A percentile compares a stretch with the other conserved stretches of the same genome.
Evolutionary conservation across 1,284 basidiomycete genomes (phyloP).

Genomic region (Entoloma clypeatum): DNA sequence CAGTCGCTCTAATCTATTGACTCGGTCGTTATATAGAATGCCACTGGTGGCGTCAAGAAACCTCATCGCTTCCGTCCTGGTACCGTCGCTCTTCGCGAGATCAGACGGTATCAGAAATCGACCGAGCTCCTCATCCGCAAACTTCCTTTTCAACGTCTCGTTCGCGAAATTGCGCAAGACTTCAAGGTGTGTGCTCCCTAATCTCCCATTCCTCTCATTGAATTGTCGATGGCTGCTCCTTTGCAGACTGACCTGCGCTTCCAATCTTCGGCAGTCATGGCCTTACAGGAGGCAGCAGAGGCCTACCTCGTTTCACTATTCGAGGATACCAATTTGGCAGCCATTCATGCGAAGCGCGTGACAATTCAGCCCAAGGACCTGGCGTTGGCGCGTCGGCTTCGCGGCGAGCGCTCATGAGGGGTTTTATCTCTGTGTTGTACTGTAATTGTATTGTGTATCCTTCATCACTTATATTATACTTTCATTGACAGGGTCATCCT

Average conservation of each 20-base stretch:
- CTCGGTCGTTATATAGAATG: constrained; percentile 28
- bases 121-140: constrained; percentile 77
- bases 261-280: constrained; percentile 77
- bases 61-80: constrained; percentile 59
- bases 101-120: constrained; percentile 80
- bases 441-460: background rate
- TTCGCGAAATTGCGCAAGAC: constrained; percentile 70
- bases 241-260: constrained; percentile 73
- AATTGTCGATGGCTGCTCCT: constrained; percentile 3
- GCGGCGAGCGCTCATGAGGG: constrained; percentile 53
- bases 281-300: constrained; percentile 77
- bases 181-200: constrained; percentile 49
- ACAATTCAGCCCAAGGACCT: constrained; percentile 74
- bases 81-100: constrained; percentile 82
- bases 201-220: constrained; percentile 14
- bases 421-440: constrained; percentile 3
- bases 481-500: no score
- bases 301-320: constrained; percentile 78
- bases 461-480: no score
- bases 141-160: constrained; percentile 70
- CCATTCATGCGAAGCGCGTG: constrained; percentile 68
- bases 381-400: constrained; percentile 64
- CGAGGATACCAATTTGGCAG: constrained; percentile 64
- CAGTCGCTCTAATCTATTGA: constrained; percentile 2
- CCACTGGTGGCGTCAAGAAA: constrained; percentile 76